phyloP scores from a whole-genome alignment of 768 basidiomycete species.

The Boletus eberwhitei region DNA sequence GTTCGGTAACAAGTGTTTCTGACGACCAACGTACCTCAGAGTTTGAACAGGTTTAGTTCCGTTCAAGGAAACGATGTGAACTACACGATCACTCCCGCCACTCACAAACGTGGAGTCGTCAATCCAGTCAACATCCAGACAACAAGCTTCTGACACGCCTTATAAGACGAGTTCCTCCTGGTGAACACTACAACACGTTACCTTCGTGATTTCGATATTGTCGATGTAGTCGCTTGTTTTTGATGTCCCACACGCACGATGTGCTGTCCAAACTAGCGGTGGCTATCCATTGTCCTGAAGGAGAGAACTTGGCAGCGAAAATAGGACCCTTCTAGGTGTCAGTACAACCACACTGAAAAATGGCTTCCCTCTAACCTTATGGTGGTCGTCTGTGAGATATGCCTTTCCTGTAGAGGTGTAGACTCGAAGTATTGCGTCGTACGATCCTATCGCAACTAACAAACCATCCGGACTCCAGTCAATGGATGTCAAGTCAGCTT shows the following conservation, averaged over 20 bases:
- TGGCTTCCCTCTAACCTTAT: conserved; percentile 48
- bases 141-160: conserved; percentile 52
- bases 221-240: conserved; percentile 53
- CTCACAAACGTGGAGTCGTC: conserved; percentile 67
- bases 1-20: not conserved
- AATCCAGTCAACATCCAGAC: conserved; percentile 80
- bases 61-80: conserved; percentile 59
- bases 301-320: conserved; percentile 76
- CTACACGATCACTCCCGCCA: conserved; percentile 64
- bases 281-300: conserved; percentile 65
- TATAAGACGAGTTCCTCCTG: conserved; percentile 1
- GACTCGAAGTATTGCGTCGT: conserved; percentile 69
- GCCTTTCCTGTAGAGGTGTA: conserved; percentile 57
- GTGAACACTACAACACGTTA: conserved; percentile 27
- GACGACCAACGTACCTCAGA: conserved; percentile 48
- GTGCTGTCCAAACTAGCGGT: conserved; percentile 78
- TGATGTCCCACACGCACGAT: conserved; percentile 75
- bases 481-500: conserved; percentile 68
- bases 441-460: conserved; percentile 74
- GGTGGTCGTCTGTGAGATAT: conserved; percentile 61
- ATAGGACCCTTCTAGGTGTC: conserved; percentile 62
- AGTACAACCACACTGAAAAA: conserved; percentile 9
- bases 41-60: conserved; percentile 53
- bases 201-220: conserved; percentile 69
- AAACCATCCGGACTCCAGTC: conserved; percentile 77